phyloP scores from a whole-genome alignment of 208 protist genomes.

The Wallacemonas rigidus region DNA sequence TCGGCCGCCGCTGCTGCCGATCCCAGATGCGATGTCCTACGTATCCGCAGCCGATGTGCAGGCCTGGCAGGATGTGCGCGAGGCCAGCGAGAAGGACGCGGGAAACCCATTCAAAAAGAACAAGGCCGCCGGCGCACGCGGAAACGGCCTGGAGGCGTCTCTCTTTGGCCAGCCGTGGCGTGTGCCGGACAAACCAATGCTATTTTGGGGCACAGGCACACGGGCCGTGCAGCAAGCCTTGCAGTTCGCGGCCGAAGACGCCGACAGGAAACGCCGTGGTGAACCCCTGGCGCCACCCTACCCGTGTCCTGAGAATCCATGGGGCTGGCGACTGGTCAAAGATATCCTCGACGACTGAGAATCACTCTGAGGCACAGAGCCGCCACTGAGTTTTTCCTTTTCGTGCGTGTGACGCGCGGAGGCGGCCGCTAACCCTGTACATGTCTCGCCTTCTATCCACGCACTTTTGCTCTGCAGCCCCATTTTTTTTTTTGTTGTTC shows the following conservation, averaged over 20 bases:
- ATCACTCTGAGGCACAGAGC: no score
- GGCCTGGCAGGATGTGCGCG: slow-evolving; percentile 61
- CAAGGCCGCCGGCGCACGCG: slow-evolving; percentile 9
- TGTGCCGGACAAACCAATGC: slow-evolving; percentile 75
- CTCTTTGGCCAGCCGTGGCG: slow-evolving; percentile 75
- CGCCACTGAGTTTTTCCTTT: no score
- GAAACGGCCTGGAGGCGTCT: slow-evolving; percentile 44
- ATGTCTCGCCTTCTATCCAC: no score
- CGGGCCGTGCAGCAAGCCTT: slow-evolving; percentile 84
- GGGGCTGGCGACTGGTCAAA: slow-evolving; percentile 80
- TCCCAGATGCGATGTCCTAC: slow-evolving; percentile 86
- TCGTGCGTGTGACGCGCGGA: no score
- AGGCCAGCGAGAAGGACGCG: slow-evolving; percentile 41
- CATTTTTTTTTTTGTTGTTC: slow-evolving; percentile 8
- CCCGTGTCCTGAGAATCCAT: slow-evolving; percentile 83
- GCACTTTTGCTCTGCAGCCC: background rate
- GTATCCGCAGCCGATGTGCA: slow-evolving; percentile 75
- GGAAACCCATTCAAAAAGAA: slow-evolving; percentile 63
- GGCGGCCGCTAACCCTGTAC: no score
- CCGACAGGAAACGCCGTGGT: slow-evolving; percentile 51
- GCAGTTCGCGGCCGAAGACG: slow-evolving; percentile 77
- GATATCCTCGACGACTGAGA: slow-evolving; percentile 72
- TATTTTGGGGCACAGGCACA: slow-evolving; percentile 87
- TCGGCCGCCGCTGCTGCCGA: slow-evolving; percentile 76
- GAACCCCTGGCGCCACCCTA: slow-evolving; percentile 74